A percentile compares a stretch with the other conserved stretches of the same genome.
These are phyloP conservation scores for Limonium bicolor DNA, from an alignment of 148 eudicot genomes.

Conservation along the genomic window DNA sequence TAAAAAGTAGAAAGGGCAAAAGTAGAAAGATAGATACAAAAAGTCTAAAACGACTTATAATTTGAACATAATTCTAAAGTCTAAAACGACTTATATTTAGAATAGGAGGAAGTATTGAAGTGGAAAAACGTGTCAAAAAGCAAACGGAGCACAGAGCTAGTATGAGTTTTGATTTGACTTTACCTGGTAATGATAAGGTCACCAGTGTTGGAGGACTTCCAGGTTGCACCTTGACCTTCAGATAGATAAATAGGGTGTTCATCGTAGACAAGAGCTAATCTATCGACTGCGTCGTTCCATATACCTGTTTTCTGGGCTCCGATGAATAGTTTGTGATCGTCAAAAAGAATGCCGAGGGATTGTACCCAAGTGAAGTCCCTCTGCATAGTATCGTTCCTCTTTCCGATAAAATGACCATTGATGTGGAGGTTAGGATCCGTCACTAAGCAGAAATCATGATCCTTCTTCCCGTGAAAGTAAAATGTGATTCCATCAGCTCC, in stretches of 20 bases:
- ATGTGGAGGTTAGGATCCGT: slow-evolving; percentile 13
- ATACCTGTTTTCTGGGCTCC: slow-evolving; percentile 19
- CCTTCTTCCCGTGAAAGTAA: slow-evolving; percentile 13
- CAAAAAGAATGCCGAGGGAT: slow-evolving; percentile 17
- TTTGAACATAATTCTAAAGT: too few relatives aligned
- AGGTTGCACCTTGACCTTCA: slow-evolving; percentile 9
- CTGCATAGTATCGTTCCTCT: slow-evolving; percentile 3
- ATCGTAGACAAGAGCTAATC: slow-evolving; percentile 14
- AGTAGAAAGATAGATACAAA: too few relatives aligned
- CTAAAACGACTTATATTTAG: too few relatives aligned
- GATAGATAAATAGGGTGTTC: slow-evolving; percentile 10
- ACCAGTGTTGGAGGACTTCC: slow-evolving; percentile 2
- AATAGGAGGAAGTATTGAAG: too few relatives aligned
- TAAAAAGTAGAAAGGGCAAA: too few relatives aligned
- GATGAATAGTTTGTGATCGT: slow-evolving; percentile 15
- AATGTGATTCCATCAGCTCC: slow-evolving; percentile 11
- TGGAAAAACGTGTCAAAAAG: too few relatives aligned
- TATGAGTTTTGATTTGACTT: too few relatives aligned
- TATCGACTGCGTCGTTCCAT: slow-evolving; percentile 22
- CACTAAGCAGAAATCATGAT: slow-evolving; percentile 9
- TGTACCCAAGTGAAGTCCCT: slow-evolving; percentile 21
- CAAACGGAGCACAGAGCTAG: too few relatives aligned
- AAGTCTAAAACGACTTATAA: too few relatives aligned
- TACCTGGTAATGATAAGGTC: slow-evolving; percentile 4
- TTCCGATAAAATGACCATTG: slow-evolving; percentile 14